These are phyloP conservation scores for Debaryomycetaceae sp. DNA, from an alignment of 1,139 yeast genomes.

Conservation along the genomic window DNA sequence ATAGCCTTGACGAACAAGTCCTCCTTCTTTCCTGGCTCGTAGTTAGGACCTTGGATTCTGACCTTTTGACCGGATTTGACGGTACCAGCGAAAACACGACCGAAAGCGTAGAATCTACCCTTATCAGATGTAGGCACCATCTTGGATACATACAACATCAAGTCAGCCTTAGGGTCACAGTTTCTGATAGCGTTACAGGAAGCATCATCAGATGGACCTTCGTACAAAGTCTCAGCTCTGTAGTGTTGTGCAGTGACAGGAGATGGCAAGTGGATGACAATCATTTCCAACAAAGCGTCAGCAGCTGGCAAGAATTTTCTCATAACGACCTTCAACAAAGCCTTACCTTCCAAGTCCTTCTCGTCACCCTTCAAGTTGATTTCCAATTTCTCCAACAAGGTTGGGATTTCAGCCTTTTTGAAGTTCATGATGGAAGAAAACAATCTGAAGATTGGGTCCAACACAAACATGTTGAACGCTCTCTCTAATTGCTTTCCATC, in stretches of 20 bases:
- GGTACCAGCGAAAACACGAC: constrained; percentile 99
- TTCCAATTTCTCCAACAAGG: constrained; percentile 88
- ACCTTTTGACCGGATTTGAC: constrained; percentile 98
- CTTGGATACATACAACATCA: constrained; percentile 99
- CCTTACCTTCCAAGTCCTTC: constrained; percentile 98
- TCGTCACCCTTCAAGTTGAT: constrained; percentile 88
- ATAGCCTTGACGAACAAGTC: constrained; percentile 96
- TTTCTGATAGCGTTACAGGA: constrained; percentile 89
- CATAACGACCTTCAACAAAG: constrained; percentile 97
- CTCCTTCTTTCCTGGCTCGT: constrained; percentile 96
- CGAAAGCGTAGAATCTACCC: constrained; percentile 99
- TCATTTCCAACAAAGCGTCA: constrained; percentile 99
- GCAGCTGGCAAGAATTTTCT: constrained; percentile 99
- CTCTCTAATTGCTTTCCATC: constrained; percentile 95
- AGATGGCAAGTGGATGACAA: constrained; percentile 97
- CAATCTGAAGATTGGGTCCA: constrained; percentile 96
- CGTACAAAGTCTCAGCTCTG: constrained; percentile 99
- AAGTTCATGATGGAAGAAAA: constrained; percentile 51
- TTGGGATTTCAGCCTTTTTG: constrained; percentile 89
- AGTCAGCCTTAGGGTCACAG: constrained; percentile 98
- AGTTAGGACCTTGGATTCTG: constrained; percentile 99
- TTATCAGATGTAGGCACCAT: constrained; percentile 99
- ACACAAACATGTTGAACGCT: constrained; percentile 99
- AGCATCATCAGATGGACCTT: constrained; percentile 97
- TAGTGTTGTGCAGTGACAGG: constrained; percentile 98